A percentile compares a stretch with the other conserved stretches of the same genome.
These are phyloP conservation scores for Ceratocystis harringtonii DNA, from an alignment of 2,329 filamentous ascomycete genomes.

Conservation along the genomic window DNA sequence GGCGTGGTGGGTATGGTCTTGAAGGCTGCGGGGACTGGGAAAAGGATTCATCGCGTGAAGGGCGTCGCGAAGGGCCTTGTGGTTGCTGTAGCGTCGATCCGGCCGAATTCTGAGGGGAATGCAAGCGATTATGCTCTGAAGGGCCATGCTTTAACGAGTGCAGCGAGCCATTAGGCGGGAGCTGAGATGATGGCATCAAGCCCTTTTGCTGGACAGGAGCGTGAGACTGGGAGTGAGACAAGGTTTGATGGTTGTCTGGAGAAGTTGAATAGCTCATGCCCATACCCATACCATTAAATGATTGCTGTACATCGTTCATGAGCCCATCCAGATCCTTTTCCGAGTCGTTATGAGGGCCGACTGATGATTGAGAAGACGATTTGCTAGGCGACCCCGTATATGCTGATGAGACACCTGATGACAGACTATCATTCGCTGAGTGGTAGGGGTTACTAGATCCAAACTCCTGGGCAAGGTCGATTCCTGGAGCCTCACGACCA, in stretches of 20 bases:
- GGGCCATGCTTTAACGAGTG: background rate
- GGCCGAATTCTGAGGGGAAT: background rate
- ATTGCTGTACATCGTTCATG: slow-evolving; percentile 15
- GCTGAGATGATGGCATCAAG: background rate
- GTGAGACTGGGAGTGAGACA: slow-evolving; percentile 2
- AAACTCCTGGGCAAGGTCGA: slow-evolving; percentile 46
- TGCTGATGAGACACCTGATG: slow-evolving; percentile 10
- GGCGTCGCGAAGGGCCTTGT: background rate
- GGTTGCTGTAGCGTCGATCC: background rate
- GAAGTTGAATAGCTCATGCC: slow-evolving; percentile 6
- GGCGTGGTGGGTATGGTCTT: slow-evolving; percentile 1
- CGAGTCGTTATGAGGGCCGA: background rate
- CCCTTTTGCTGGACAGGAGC: background rate
- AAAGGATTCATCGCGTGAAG: slow-evolving; percentile 3
- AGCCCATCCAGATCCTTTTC: slow-evolving; percentile 8
- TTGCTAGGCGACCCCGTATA: slow-evolving; percentile 27
- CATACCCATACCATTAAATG: slow-evolving; percentile 13
- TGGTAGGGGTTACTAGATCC: slow-evolving; percentile 50
- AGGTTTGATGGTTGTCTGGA: background rate
- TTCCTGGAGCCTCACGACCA: slow-evolving; percentile 28
- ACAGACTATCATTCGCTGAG: slow-evolving; percentile 23
- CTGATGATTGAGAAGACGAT: background rate
- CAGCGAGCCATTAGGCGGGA: background rate
- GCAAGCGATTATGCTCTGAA: background rate
- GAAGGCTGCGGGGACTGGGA: background rate